phyloP scores from a whole-genome alignment of 768 basidiomycete genomes.

The Tephrocybe sp. region DNA sequence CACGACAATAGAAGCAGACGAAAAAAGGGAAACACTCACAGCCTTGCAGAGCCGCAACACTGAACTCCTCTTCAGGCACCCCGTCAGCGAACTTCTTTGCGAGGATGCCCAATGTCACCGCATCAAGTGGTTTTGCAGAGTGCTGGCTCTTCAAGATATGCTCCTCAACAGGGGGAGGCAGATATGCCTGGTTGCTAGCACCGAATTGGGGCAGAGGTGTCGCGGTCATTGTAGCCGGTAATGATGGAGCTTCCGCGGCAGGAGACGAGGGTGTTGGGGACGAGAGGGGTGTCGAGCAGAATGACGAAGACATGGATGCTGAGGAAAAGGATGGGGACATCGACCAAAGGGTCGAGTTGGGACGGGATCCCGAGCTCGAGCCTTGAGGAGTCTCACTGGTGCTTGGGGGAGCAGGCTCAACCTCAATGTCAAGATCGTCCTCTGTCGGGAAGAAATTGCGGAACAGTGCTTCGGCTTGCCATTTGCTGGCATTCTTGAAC shows the following conservation, averaged over 20 bases:
- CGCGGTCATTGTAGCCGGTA: slow-evolving; percentile 18
- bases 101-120: slow-evolving; percentile 58
- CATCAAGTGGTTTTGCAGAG: slow-evolving; percentile 64
- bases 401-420: slow-evolving; percentile 19
- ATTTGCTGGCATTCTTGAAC: slow-evolving; percentile 82
- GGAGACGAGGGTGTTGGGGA: slow-evolving; percentile 40
- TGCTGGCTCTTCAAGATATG: slow-evolving; percentile 57
- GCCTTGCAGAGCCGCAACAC: slow-evolving; percentile 87
- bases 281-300: slow-evolving; percentile 41
- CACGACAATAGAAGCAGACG: slow-evolving; percentile 7
- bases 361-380: slow-evolving; percentile 8
- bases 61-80: slow-evolving; percentile 84
- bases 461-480: slow-evolving; percentile 85
- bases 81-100: slow-evolving; percentile 78
- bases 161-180: slow-evolving; percentile 63
- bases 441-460: slow-evolving; percentile 88
- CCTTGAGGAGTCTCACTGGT: slow-evolving; percentile 1
- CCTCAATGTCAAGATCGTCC: slow-evolving; percentile 35
- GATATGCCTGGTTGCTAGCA: slow-evolving; percentile 55
- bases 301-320: slow-evolving; percentile 19
- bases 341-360: slow-evolving; percentile 21
- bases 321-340: slow-evolving; percentile 25
- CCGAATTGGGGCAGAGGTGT: slow-evolving; percentile 43
- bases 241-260: slow-evolving; percentile 20
- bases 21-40: slow-evolving; percentile 53